phyloP scores from a whole-genome alignment of 179 eudicot genomes.

The Drosera spatulata region DNA sequence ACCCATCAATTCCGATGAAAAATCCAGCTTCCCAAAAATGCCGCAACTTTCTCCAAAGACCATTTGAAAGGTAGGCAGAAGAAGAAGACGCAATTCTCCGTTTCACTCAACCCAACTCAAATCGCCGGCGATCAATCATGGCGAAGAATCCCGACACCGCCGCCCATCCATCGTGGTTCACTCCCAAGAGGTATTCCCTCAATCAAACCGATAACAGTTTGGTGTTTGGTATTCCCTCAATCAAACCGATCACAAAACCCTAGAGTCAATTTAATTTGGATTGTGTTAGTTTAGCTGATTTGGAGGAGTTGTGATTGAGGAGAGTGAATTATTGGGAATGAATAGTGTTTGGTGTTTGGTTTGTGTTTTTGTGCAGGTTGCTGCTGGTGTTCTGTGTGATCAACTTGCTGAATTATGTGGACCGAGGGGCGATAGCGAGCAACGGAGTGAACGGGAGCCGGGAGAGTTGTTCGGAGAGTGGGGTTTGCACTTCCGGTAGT shows the following conservation, averaged over 20 bases:
- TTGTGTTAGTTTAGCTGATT: neutral
- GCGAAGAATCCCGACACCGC: constrained; percentile 16
- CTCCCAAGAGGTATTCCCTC: constrained; percentile 44
- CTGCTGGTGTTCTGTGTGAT: constrained; percentile 61
- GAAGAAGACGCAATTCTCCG: neutral
- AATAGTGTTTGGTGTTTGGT: too few relatives aligned
- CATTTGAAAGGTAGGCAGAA: neutral
- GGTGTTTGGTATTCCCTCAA: constrained; percentile 16
- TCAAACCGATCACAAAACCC: neutral
- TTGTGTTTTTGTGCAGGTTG: constrained; percentile 36
- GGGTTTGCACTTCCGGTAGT: constrained; percentile 51
- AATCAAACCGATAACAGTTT: neutral
- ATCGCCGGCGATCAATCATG: constrained; percentile 7
- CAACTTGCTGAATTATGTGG: constrained; percentile 71
- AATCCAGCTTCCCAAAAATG: too few relatives aligned
- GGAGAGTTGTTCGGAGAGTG: constrained; percentile 41
- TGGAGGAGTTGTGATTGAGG: neutral
- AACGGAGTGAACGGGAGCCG: constrained; percentile 81
- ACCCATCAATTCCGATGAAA: too few relatives aligned
- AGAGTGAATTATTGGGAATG: neutral
- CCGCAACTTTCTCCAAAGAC: neutral
- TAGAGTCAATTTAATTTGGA: neutral
- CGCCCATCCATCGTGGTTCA: constrained; percentile 57
- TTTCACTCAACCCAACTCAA: neutral
- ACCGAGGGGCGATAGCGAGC: constrained; percentile 87